Evolutionary conservation across 371 early-diverging fungal species (phyloP).

Genomic region (Homolaphlyctis polyrhiza): DNA sequence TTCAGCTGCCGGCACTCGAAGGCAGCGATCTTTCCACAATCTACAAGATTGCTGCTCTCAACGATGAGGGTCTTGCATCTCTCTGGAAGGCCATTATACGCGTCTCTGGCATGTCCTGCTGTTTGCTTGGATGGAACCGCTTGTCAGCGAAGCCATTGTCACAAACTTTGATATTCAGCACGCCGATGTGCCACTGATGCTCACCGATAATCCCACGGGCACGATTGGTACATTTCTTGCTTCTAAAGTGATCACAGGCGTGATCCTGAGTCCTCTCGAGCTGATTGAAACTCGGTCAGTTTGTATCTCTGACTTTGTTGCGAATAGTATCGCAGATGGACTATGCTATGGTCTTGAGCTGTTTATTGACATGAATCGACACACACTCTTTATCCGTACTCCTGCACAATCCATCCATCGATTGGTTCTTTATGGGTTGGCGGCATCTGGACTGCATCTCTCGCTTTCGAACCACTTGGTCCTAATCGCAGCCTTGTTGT

Average conservation of each 20-base stretch:
- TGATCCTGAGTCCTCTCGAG: constrained; percentile 27
- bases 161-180: not conserved
- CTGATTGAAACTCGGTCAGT: constrained; percentile 18
- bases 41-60: constrained; percentile 10
- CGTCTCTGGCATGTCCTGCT: constrained; percentile 59
- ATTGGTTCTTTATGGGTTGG: no score
- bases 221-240: constrained; percentile 11
- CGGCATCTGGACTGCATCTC: no score
- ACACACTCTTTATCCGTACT: no score
- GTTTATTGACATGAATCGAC: no score
- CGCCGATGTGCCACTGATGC: not conserved
- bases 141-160: constrained; percentile 45
- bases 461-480: not conserved
- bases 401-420: not conserved
- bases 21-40: constrained; percentile 14
- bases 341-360: no score
- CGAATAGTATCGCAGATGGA: no score
- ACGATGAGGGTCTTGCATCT: constrained; percentile 28
- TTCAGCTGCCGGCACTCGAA: constrained; percentile 30
- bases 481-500: constrained; percentile 12
- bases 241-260: constrained; percentile 20
- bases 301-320: no score
- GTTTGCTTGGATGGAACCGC: constrained; percentile 40
- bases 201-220: not conserved
- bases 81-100: constrained; percentile 53